These are phyloP conservation scores for Sporothrix pallida DNA, from an alignment of 2,329 filamentous ascomycete genomes.

Conservation along the genomic window DNA sequence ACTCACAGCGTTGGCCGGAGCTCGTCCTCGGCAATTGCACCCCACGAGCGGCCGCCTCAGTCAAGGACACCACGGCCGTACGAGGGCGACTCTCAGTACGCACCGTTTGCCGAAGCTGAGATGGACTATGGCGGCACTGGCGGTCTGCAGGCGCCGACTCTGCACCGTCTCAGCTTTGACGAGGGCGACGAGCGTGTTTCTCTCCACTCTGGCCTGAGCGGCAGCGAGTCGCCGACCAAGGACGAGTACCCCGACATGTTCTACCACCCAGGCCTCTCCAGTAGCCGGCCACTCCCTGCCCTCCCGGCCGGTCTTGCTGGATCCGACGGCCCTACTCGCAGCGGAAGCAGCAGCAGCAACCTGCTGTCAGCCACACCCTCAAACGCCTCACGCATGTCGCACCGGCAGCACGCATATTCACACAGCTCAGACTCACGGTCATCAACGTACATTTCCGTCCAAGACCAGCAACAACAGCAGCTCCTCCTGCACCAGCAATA, in stretches of 20 bases:
- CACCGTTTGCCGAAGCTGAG: slow-evolving; percentile 64
- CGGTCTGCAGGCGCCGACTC: slow-evolving; percentile 76
- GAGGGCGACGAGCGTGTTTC: slow-evolving; percentile 82
- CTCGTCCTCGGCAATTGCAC: slow-evolving; percentile 46
- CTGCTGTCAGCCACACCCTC: slow-evolving; percentile 54
- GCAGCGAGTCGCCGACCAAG: slow-evolving; percentile 68
- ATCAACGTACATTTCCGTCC: slow-evolving; percentile 52
- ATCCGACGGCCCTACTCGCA: background rate
- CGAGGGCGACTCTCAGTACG: slow-evolving; percentile 46
- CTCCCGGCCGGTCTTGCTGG: slow-evolving; percentile 69
- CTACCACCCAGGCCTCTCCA: slow-evolving; percentile 82
- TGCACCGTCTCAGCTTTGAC: slow-evolving; percentile 83
- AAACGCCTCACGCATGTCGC: slow-evolving; percentile 51
- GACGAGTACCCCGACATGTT: slow-evolving; percentile 89
- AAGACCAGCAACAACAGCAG: slow-evolving; percentile 51
- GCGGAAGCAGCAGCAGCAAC: slow-evolving; percentile 50
- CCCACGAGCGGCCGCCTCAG: slow-evolving; percentile 55
- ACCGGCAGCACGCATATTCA: slow-evolving; percentile 59
- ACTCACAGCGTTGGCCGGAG: slow-evolving; percentile 46
- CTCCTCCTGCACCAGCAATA: slow-evolving; percentile 57
- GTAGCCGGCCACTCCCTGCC: slow-evolving; percentile 64
- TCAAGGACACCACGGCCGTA: slow-evolving; percentile 52
- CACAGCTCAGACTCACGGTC: slow-evolving; percentile 55
- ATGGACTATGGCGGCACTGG: slow-evolving; percentile 92
- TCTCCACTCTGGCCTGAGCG: slow-evolving; percentile 61